These are phyloP conservation scores for Dalbergia oliveri DNA, from an alignment of 306 rosid genomes.

Conservation along the genomic window DNA sequence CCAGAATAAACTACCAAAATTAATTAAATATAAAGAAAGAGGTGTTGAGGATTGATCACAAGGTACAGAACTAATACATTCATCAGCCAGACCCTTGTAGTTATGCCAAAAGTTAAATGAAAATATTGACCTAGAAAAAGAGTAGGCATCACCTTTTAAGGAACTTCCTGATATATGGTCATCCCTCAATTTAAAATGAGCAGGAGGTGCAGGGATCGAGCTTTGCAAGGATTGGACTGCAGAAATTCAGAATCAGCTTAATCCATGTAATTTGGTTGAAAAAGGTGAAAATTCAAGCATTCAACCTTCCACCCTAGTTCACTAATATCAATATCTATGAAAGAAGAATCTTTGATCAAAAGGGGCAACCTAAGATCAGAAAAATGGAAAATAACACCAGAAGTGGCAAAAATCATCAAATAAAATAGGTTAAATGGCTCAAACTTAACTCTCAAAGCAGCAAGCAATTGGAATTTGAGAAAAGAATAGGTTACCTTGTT, in stretches of 20 bases:
- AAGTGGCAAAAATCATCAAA: neutral
- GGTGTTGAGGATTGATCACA: slow-evolving; percentile 28
- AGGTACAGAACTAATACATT: slow-evolving; percentile 19
- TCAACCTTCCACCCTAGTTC: neutral
- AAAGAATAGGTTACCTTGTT: slow-evolving; percentile 72
- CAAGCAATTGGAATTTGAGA: slow-evolving; percentile 33
- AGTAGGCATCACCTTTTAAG: slow-evolving; percentile 73
- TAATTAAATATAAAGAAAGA: slow-evolving; percentile 11
- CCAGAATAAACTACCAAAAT: slow-evolving; percentile 34
- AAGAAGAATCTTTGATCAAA: slow-evolving; percentile 9
- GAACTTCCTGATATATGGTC: slow-evolving; percentile 97
- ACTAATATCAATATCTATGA: slow-evolving; percentile 16
- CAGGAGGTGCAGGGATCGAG: slow-evolving; percentile 96
- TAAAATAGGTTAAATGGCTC: neutral
- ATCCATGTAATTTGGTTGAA: neutral
- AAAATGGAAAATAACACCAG: slow-evolving; percentile 12
- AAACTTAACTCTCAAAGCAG: neutral
- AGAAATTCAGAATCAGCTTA: slow-evolving; percentile 40
- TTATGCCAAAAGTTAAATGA: slow-evolving; percentile 20
- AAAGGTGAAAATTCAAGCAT: neutral
- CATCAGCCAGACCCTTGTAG: slow-evolving; percentile 35
- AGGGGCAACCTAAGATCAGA: slow-evolving; percentile 14
- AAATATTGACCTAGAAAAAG: slow-evolving; percentile 11
- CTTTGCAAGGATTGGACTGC: slow-evolving; percentile 87
- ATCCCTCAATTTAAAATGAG: slow-evolving; percentile 88